These are phyloP conservation scores for Moesziomyces antarcticus DNA, from an alignment of 1,284 basidiomycete genomes.

Conservation along the genomic window DNA sequence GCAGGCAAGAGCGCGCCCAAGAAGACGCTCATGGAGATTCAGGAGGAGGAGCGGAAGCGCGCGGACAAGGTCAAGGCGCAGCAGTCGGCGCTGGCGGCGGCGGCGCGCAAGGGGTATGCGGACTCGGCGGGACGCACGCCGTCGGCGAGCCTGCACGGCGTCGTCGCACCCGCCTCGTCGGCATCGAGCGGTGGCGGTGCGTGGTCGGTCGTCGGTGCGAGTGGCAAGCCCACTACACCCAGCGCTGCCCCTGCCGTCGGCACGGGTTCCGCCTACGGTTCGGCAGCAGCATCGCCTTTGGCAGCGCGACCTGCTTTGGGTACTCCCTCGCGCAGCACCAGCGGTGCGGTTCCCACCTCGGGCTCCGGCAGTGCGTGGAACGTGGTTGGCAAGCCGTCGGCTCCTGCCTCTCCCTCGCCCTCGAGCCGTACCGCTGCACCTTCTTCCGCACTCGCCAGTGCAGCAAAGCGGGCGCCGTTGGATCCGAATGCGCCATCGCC, in stretches of 20 bases:
- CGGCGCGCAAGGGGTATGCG: slow-evolving; percentile 75
- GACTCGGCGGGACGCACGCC: slow-evolving; percentile 72
- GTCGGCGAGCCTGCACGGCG: slow-evolving; percentile 47
- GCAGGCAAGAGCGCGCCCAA: slow-evolving; percentile 71
- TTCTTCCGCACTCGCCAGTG: slow-evolving; percentile 16
- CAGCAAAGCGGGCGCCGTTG: neutral
- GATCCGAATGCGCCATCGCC: slow-evolving; percentile 79
- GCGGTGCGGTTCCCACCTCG: slow-evolving; percentile 9
- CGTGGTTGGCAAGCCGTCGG: slow-evolving; percentile 25
- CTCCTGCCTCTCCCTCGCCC: slow-evolving; percentile 51
- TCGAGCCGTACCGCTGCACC: slow-evolving; percentile 42
- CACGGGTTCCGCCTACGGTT: slow-evolving; percentile 44
- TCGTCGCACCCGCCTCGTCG: slow-evolving; percentile 65
- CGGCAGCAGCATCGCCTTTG: slow-evolving; percentile 60
- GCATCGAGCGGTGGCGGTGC: slow-evolving; percentile 71
- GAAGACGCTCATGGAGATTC: slow-evolving; percentile 98
- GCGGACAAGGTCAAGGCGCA: slow-evolving; percentile 73
- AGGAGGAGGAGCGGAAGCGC: slow-evolving; percentile 86
- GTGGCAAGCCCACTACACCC: slow-evolving; percentile 74
- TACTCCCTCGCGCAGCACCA: slow-evolving; percentile 7
- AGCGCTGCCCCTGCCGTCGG: slow-evolving; percentile 3
- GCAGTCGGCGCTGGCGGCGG: slow-evolving; percentile 68
- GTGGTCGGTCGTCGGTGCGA: slow-evolving; percentile 87
- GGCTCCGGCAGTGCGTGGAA: slow-evolving; percentile 23
- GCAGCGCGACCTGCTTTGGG: slow-evolving; percentile 1